phyloP scores from a whole-genome alignment of 768 basidiomycete genomes.

The Phaffia tasmanica region DNA sequence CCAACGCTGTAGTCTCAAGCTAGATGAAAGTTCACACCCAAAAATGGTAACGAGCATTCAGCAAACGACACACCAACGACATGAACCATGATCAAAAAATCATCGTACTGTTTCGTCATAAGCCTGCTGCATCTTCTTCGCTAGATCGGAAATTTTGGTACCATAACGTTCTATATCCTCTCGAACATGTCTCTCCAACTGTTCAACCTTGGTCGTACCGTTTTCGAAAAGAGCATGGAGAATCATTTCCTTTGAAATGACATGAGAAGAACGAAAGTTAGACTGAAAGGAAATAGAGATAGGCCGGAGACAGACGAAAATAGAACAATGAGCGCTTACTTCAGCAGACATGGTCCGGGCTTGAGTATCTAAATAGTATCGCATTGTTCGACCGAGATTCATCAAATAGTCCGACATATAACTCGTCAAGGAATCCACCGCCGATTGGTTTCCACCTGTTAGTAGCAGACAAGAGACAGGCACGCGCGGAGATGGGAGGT shows the following conservation, averaged over 20 bases:
- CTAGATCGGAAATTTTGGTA: slow-evolving; percentile 59
- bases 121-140: slow-evolving; percentile 61
- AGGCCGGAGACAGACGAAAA: not conserved
- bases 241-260: slow-evolving; percentile 65
- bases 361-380: slow-evolving; percentile 70
- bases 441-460: slow-evolving; percentile 59
- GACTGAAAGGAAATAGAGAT: not conserved
- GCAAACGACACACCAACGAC: not conserved
- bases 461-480: not conserved
- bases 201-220: slow-evolving; percentile 62
- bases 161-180: slow-evolving; percentile 83
- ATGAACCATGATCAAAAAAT: slow-evolving; percentile 1
- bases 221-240: slow-evolving; percentile 83
- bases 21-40: slow-evolving; percentile 2
- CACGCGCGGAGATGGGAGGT: not conserved
- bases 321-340: slow-evolving; percentile 43
- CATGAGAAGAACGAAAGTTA: not conserved
- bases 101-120: slow-evolving; percentile 16
- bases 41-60: not conserved
- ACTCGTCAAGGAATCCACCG: slow-evolving; percentile 64
- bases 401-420: slow-evolving; percentile 69
- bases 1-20: slow-evolving; percentile 42
- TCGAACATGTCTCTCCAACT: slow-evolving; percentile 73
- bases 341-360: slow-evolving; percentile 68
- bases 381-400: slow-evolving; percentile 77